A percentile compares a stretch with the other conserved stretches of the same genome.
These are phyloP conservation scores for Aeminium ludgeri DNA, from an alignment of 495 filamentous ascomycete genomes.

Conservation along the genomic window DNA sequence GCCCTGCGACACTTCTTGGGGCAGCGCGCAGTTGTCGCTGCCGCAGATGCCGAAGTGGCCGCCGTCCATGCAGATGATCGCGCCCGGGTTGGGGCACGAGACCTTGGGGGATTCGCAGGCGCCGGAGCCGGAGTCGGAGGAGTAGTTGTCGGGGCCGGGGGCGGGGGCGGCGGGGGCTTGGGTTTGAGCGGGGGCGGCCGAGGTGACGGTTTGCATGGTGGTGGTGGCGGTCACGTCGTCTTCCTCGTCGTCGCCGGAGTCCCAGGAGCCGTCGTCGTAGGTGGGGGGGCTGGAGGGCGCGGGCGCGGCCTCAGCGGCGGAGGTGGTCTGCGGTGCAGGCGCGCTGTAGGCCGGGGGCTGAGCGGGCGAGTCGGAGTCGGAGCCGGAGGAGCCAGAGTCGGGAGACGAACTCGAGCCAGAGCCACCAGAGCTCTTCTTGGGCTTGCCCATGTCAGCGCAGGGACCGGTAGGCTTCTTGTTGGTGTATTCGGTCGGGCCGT, in stretches of 20 bases:
- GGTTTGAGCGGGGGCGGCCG: constrained; percentile 1
- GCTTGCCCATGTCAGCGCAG: neutral
- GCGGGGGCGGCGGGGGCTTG: constrained; percentile 2
- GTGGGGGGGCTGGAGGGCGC: too few species aligned
- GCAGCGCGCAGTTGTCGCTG: constrained; percentile 17
- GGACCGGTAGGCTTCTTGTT: neutral
- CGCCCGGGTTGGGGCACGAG: constrained; percentile 21
- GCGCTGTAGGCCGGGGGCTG: neutral
- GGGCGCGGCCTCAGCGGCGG: too few species aligned
- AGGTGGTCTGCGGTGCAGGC: neutral
- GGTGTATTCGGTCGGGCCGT: neutral
- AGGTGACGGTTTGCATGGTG: constrained; percentile 1
- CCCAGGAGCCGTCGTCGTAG: too few species aligned
- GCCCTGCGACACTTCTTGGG: constrained; percentile 20
- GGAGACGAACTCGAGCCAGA: neutral
- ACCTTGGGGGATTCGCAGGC: constrained; percentile 7
- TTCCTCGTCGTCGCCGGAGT: neutral
- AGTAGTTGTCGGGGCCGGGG: neutral
- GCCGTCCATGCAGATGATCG: constrained; percentile 22
- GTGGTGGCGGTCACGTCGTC: neutral
- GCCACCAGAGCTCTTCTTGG: neutral
- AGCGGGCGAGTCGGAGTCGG: neutral
- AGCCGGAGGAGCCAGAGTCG: neutral
- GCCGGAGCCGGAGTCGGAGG: constrained; percentile 5
- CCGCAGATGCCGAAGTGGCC: constrained; percentile 22